Base-by-base conservation (phyloP, 2,329 filamentous ascomycete species). In the Fusarium caatingaense region DNA sequence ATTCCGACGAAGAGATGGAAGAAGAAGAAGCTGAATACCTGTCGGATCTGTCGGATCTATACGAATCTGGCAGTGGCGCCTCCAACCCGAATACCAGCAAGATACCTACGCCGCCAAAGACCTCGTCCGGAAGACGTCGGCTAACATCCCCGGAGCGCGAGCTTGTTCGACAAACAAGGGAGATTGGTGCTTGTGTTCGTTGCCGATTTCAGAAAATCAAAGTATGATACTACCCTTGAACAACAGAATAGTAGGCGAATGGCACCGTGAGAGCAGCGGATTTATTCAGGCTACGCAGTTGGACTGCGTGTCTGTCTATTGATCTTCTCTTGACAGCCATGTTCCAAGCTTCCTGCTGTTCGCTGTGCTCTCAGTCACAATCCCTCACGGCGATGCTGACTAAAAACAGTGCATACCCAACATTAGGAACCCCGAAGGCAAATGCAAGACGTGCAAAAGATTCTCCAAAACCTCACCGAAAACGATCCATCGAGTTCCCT, bases 401-500 rank as follows among this genome's bases (percentile, higher is more conserved):
- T 50, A 42, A 20, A 21, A 21, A 37, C 23, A 85, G 83, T 86
- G 84, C 66, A 50, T 69, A 5, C 72, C 76, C 21, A 77, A 84
- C 56, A 60, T 67, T 12, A 60, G 70, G 12, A 68, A 80, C 47
- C 69, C 77, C 16, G 44, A 77, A 20, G 76, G 75, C 16, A 72
- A 77, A 8, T 87, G 85, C 71, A 12, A 76, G 4, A 80, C 80
- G 4, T 87, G 85, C 64, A 64, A 73, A 9, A 72, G 68, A 2
- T 78, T 84, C 5, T 75, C 77, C 13, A 76, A 72, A 28, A 77
- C 77, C 1, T 85, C 83, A 0, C 82, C 81, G 41, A 87, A 84
- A 66, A 82, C 83, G 4, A 80, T 86, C 8, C 84, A 86, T 56
- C 76, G 78, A 25, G 72, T 83, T 7, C 78, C 79, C 0, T 87